Conservation (phyloP, 2,329 filamentous ascomycete genomes). For the Metarhizium guizhouense region DNA sequence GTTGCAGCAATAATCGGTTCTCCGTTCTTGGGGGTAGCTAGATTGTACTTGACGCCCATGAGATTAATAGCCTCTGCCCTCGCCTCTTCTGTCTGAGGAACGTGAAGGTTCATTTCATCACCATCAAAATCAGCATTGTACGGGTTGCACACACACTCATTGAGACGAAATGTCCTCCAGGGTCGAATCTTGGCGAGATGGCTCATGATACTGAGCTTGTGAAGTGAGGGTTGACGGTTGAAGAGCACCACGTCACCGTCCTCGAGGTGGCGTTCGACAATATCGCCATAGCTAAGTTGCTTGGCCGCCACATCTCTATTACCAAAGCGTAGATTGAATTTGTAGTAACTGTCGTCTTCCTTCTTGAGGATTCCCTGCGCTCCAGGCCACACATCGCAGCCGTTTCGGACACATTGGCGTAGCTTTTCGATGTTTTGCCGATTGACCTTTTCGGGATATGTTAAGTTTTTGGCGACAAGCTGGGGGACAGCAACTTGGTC, state of each 20-base stretch:
- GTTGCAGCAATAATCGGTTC: conserved; percentile 98
- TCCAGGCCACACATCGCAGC: conserved; percentile 73
- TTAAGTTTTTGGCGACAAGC: conserved; percentile 91
- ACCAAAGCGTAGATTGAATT: conserved; percentile 64
- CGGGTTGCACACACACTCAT: conserved; percentile 95
- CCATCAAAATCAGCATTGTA: conserved; percentile 99
- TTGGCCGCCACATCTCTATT: conserved; percentile 64
- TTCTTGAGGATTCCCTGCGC: conserved; percentile 75
- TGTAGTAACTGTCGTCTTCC: conserved; percentile 57
- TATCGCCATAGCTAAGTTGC: conserved; percentile 70
- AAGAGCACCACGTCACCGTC: conserved; percentile 95
- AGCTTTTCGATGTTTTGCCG: conserved; percentile 80
- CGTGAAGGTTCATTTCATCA: conserved; percentile 98
- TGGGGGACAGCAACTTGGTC: conserved; percentile 89
- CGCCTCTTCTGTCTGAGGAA: conserved; percentile 95
- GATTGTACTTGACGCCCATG: conserved; percentile 96
- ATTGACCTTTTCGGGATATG: conserved; percentile 85
- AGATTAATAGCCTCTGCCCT: conserved; percentile 89
- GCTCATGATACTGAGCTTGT: conserved; percentile 97
- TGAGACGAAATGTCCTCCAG: conserved; percentile 91
- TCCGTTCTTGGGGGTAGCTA: conserved; percentile 93
- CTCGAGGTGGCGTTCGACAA: conserved; percentile 89
- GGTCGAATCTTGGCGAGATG: conserved; percentile 90
- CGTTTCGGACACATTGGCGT: conserved; percentile 63
- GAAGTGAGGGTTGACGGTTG: conserved; percentile 93